Percentiles rank a stretch among this genome's conserved stretches.
Conservation (phyloP, 305 asterid genomes). For the Fraxinus ornus region DNA sequence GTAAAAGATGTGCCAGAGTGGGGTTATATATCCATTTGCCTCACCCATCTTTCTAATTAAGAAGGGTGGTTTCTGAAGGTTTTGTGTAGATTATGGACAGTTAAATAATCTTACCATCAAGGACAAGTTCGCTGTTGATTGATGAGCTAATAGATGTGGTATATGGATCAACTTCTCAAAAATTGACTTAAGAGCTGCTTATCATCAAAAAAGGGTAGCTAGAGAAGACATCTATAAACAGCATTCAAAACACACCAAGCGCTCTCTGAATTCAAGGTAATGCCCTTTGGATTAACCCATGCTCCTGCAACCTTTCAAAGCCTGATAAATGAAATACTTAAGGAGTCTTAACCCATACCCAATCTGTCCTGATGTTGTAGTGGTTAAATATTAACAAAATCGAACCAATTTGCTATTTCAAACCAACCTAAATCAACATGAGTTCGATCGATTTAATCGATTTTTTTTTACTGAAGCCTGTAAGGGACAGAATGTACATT, state of each 20-base stretch:
- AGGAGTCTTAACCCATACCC: too few relatives aligned
- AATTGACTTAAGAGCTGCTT: not conserved
- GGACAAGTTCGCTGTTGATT: not conserved
- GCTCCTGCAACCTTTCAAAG: not conserved
- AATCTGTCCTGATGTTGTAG: too few relatives aligned
- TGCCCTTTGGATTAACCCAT: not conserved
- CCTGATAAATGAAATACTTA: too few relatives aligned
- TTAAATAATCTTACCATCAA: not conserved
- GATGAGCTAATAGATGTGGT: slow-evolving; percentile 9
- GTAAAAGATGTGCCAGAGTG: too few relatives aligned
- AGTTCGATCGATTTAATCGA: too few relatives aligned
- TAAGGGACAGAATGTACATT: too few relatives aligned
- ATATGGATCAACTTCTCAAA: not conserved
- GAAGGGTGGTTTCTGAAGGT: not conserved
- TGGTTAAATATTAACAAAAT: too few relatives aligned
- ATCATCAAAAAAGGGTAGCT: not conserved
- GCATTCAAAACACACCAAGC: not conserved
- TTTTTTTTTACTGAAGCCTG: too few relatives aligned
- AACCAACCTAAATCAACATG: too few relatives aligned
- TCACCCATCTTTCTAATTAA: not conserved
- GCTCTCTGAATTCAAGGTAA: not conserved
- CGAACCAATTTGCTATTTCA: too few relatives aligned
- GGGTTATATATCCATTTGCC: not conserved
- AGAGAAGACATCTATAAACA: not conserved
- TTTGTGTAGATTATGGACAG: slow-evolving; percentile 13